phyloP scores from a whole-genome alignment of 768 basidiomycete genomes.

The Asterophora parasitica region DNA sequence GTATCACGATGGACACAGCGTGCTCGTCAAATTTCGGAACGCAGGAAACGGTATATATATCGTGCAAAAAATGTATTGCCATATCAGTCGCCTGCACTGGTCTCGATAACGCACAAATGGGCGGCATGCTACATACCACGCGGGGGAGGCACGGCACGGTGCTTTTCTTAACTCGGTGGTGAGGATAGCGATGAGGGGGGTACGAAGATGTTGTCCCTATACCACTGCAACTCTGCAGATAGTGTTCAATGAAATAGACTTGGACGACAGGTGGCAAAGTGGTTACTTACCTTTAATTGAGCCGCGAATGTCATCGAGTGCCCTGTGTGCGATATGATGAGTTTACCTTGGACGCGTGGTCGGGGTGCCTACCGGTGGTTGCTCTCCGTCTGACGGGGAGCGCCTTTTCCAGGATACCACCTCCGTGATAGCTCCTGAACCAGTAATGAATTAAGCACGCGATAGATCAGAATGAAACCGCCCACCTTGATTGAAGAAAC shows the following conservation, averaged over 20 bases:
- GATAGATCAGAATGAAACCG: neutral
- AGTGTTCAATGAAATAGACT: neutral
- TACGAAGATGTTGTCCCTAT: conserved; percentile 69
- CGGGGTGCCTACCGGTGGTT: conserved; percentile 51
- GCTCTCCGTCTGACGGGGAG: conserved; percentile 32
- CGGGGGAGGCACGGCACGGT: neutral
- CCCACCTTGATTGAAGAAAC: conserved; percentile 81
- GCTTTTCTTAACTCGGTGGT: neutral
- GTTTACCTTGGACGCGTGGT: neutral
- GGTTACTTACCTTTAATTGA: conserved; percentile 62
- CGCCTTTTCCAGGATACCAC: conserved; percentile 52
- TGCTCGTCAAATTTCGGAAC: neutral
- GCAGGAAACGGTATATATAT: neutral
- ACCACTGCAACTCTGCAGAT: conserved; percentile 69
- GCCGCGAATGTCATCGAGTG: conserved; percentile 73
- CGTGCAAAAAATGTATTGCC: neutral
- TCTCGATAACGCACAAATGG: neutral
- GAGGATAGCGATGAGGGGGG: conserved; percentile 19
- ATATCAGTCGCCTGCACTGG: neutral
- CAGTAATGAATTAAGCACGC: neutral
- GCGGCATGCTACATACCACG: neutral
- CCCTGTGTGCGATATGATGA: conserved; percentile 38
- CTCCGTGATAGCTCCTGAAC: conserved; percentile 65
- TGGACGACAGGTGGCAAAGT: neutral
- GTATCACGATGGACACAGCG: neutral